These are phyloP conservation scores for Elongisporangium undulatum DNA, from an alignment of 352 stramenopile genomes.

Conservation along the genomic window DNA sequence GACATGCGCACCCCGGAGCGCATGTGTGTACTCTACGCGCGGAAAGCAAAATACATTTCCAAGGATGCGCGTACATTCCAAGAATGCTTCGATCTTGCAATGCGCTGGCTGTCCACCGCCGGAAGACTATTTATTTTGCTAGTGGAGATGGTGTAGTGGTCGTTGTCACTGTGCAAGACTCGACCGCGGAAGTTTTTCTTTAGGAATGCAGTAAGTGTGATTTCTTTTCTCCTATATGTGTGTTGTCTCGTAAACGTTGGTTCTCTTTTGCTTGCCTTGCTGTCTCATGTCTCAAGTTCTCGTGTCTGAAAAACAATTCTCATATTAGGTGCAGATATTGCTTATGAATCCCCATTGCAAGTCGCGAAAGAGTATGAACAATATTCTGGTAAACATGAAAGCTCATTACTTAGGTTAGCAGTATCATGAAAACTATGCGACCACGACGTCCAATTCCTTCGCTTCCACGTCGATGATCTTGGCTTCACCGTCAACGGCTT, in stretches of 20 bases:
- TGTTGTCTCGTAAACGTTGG: neutral
- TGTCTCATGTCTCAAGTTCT: no score
- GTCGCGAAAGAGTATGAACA: no score
- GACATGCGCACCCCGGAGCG: neutral
- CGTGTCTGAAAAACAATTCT: no score
- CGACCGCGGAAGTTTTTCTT: neutral
- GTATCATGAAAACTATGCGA: neutral
- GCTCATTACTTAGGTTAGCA: neutral
- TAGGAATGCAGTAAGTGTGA: neutral
- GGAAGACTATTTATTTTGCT: neutral
- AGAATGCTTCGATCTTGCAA: neutral
- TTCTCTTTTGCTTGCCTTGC: no score
- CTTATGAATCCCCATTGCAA: no score
- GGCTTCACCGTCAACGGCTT: constrained; percentile 1
- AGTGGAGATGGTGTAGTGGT: neutral
- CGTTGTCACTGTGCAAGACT: neutral
- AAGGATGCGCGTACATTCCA: neutral
- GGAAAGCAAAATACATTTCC: neutral
- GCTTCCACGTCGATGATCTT: neutral
- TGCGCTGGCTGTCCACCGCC: neutral
- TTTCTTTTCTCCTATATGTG: neutral
- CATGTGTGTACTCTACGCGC: neutral
- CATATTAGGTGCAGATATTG: no score
- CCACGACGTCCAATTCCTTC: neutral
- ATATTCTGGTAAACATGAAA: neutral